These are phyloP conservation scores for Cladophialophora psammophila DNA, from an alignment of 2,329 filamentous ascomycete genomes.

Conservation along the genomic window DNA sequence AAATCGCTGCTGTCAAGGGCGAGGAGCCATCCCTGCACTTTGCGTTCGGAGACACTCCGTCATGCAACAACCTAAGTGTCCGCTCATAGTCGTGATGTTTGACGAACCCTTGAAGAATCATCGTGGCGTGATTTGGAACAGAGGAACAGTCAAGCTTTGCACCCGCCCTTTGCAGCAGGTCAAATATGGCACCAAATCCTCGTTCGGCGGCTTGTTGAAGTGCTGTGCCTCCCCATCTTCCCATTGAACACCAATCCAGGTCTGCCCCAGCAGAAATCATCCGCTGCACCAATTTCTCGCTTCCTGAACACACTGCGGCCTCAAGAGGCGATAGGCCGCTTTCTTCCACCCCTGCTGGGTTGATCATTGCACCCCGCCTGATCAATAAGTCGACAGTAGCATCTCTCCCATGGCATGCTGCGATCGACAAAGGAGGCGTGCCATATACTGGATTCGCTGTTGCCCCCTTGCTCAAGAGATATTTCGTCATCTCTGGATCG, in stretches of 20 bases:
- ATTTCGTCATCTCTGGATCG: neutral
- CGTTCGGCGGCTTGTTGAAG: slow-evolving; percentile 9
- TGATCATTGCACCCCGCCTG: neutral
- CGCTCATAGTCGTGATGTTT: neutral
- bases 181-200: slow-evolving; percentile 10
- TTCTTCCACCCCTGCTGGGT: neutral
- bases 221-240: slow-evolving; percentile 2
- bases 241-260: neutral
- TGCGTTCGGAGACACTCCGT: slow-evolving; percentile 6
- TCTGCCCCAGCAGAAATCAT: slow-evolving; percentile 13
- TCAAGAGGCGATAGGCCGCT: slow-evolving; percentile 4
- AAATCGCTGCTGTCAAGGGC: slow-evolving; percentile 8
- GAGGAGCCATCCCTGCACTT: neutral
- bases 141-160: neutral
- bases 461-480: slow-evolving; percentile 2
- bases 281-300: neutral
- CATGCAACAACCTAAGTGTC: neutral
- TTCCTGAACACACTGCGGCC: slow-evolving; percentile 10
- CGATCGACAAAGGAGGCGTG: slow-evolving; percentile 11
- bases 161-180: slow-evolving; percentile 3
- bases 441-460: neutral
- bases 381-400: slow-evolving; percentile 8
- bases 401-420: neutral
- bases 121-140: neutral
- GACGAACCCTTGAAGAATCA: slow-evolving; percentile 10